phyloP scores from a whole-genome alignment of 108 stramenopile genomes.

The Nitzschia putrida region DNA sequence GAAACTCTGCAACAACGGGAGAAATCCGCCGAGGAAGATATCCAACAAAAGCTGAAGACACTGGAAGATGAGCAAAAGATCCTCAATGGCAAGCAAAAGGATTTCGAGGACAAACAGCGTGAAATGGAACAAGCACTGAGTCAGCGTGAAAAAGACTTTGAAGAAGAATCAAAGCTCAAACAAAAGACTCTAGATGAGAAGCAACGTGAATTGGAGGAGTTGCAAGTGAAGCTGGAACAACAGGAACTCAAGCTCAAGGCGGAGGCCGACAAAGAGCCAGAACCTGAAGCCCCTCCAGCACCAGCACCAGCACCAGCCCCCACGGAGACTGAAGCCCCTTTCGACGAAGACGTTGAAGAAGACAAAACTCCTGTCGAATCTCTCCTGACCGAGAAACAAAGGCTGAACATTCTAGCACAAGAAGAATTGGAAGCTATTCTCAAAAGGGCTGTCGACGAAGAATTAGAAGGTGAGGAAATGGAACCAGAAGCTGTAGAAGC shows the following conservation, averaged over 20 bases:
- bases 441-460: conserved; percentile 7
- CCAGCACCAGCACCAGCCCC: neutral
- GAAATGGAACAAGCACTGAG: neutral
- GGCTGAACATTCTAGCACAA: neutral
- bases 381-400: neutral
- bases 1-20: neutral
- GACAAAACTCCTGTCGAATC: neutral
- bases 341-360: neutral
- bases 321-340: neutral
- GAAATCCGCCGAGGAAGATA: neutral
- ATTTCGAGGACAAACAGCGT: neutral
- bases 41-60: neutral
- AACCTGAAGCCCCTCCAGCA: neutral
- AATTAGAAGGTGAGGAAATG: conserved; percentile 24
- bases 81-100: neutral
- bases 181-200: neutral
- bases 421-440: neutral
- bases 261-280: neutral
- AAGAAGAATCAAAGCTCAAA: neutral
- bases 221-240: neutral
- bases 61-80: neutral
- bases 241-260: neutral
- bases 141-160: neutral
- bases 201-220: neutral
- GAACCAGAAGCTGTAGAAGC: conserved; percentile 20